Percentiles rank a stretch among this genome's conserved stretches.
phyloP scores from a whole-genome alignment of 305 asterid genomes.

The Fraxinus velutina region DNA sequence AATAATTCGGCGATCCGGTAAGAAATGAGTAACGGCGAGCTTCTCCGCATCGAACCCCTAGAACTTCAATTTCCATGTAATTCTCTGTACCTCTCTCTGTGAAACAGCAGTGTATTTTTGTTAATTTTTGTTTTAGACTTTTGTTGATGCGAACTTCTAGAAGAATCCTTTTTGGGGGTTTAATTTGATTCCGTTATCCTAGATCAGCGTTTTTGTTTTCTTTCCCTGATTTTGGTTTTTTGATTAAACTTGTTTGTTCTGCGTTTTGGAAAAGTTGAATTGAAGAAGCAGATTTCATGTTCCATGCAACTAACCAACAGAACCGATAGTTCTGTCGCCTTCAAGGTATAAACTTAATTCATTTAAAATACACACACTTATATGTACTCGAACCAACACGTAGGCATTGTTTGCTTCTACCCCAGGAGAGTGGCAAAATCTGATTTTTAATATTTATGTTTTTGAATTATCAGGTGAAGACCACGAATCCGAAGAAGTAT shows the following conservation, averaged over 20 bases:
- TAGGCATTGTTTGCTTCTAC: not conserved
- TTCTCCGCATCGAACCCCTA: slow-evolving; percentile 57
- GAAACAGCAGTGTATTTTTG: not conserved
- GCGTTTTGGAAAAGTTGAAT: slow-evolving; percentile 45
- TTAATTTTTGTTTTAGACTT: slow-evolving; percentile 3
- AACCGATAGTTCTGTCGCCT: slow-evolving; percentile 56
- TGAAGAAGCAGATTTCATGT: slow-evolving; percentile 74
- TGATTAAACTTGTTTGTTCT: not conserved
- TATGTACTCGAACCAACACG: not conserved
- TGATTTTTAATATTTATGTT: slow-evolving; percentile 6
- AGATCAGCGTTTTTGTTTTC: slow-evolving; percentile 31
- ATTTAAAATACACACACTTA: not conserved
- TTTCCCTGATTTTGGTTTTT: slow-evolving; percentile 18
- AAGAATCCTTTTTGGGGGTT: slow-evolving; percentile 15
- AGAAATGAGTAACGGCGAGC: slow-evolving; percentile 53
- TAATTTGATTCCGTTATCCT: slow-evolving; percentile 17
- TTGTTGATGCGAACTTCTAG: slow-evolving; percentile 18
- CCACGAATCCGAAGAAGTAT: slow-evolving; percentile 77
- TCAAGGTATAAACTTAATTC: slow-evolving; percentile 44
- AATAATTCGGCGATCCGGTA: slow-evolving; percentile 35
- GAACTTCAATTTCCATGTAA: slow-evolving; percentile 68
- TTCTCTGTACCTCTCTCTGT: not conserved
- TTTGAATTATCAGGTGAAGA: slow-evolving; percentile 52
- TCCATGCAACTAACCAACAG: slow-evolving; percentile 59
- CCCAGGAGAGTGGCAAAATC: not conserved